Evolutionary conservation across 192 early-diverging fungal genomes (phyloP).

Genomic region (Jimgerdemannia flammicorona): DNA sequence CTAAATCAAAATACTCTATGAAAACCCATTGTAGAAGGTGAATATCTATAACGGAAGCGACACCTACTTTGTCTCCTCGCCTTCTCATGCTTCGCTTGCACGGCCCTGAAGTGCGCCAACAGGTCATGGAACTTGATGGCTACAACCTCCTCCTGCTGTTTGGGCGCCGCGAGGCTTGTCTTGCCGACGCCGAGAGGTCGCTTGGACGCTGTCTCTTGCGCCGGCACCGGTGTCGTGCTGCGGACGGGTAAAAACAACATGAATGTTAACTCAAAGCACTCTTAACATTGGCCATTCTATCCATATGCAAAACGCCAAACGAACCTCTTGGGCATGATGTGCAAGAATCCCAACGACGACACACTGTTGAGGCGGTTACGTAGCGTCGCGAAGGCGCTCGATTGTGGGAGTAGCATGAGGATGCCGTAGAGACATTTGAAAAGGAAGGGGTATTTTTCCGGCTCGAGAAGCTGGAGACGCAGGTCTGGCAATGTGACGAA

Average conservation of each 20-base stretch:
- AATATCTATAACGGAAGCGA: not conserved
- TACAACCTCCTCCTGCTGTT: constrained; percentile 22
- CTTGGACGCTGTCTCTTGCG: constrained; percentile 8
- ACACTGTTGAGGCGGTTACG: constrained; percentile 92
- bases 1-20: not conserved
- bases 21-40: not conserved
- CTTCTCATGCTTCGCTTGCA: constrained; percentile 74
- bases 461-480: constrained; percentile 91
- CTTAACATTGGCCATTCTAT: not conserved
- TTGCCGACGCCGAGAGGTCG: constrained; percentile 12
- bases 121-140: constrained; percentile 65
- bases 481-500: constrained; percentile 45
- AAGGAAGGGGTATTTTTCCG: constrained; percentile 82
- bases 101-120: constrained; percentile 65
- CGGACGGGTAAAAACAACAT: not conserved
- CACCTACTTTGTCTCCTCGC: constrained; percentile 44
- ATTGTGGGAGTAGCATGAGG: constrained; percentile 96
- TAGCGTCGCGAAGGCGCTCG: constrained; percentile 92
- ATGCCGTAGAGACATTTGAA: constrained; percentile 94
- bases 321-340: constrained; percentile 55
- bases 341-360: constrained; percentile 59
- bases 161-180: not conserved
- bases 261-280: not conserved
- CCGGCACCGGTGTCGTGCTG: not conserved
- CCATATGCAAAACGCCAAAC: not conserved